Base-by-base conservation (phyloP, 352 stramenopile genomes). In the Phytopythium sindhum region DNA sequence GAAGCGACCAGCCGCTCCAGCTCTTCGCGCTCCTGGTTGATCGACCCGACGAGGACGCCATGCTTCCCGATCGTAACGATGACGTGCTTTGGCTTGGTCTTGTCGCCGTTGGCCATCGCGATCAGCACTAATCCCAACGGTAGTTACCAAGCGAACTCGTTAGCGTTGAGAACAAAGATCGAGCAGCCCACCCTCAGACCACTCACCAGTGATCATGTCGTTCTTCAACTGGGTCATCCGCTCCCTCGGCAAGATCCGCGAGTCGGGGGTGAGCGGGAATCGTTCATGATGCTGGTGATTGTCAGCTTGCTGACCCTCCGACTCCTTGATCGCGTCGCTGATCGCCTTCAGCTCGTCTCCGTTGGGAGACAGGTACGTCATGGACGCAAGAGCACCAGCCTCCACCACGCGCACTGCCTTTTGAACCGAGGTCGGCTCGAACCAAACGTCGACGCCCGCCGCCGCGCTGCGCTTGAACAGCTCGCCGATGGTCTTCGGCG, bases 351-450 rank as follows among this genome's bases (percentile, higher is more conserved):
- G 67, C 56, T 95, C 88, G 44, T 93, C 85, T 19, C 66, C 73
- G 54, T 95, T 96, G 4, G 88, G 86, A 5, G 86, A 93, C 37
- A 94, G 77, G 52, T 91, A 91, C 59, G 76, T 80, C 54, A 93
- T 55, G 42, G 73, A 70, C 37, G 75, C 57, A 2, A 95, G 62
- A 0, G 66, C 79, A 10, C 65, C 58, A 35, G 74, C 80, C 12
- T 89, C 72, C 4, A 91, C 75, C 24, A 90, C 69, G 33, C 80
- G 84, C 24, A 87, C 61, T 2, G 86, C 79, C 65, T 97, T 97
- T 50, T 91, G 80, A 11, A 95, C 80, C 2, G 87, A 96, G 8
- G 86, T 94, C 47, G 89, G 85, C 68, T 97, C 89, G 48, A 96
- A 96, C 83, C 84, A 90, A 15, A 86, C 75, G 37, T 77, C 69